Percentiles rank a stretch among this genome's conserved stretches.
These are phyloP conservation scores for Boletus barrowsii DNA, from an alignment of 768 basidiomycete genomes.

Conservation along the genomic window DNA sequence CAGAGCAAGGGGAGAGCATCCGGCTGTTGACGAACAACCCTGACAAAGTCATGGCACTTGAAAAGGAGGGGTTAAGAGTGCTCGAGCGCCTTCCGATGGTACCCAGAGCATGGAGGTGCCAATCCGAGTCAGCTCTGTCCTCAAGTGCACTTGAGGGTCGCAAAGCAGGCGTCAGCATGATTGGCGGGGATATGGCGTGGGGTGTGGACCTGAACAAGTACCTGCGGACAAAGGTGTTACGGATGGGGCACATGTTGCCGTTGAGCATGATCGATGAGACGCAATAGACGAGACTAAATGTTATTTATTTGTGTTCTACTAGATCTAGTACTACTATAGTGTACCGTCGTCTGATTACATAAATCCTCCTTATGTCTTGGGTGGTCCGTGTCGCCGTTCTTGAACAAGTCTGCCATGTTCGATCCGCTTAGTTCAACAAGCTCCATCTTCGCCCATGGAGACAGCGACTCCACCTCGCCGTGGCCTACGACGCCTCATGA, in stretches of 20 bases:
- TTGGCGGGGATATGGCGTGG: constrained; percentile 71
- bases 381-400: too few species aligned
- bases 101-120: constrained; percentile 74
- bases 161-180: constrained; percentile 67
- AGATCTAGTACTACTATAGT: too few species aligned
- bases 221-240: constrained; percentile 89
- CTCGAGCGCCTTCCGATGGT: constrained; percentile 92
- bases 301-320: too few species aligned
- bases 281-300: not conserved
- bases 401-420: constrained; percentile 44
- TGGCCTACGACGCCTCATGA: constrained; percentile 83
- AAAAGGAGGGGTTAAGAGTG: constrained; percentile 76
- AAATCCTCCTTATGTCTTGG: constrained; percentile 1
- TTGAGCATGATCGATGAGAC: constrained; percentile 29
- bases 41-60: constrained; percentile 88
- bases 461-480: constrained; percentile 47
- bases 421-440: constrained; percentile 67
- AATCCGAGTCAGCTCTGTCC: constrained; percentile 13
- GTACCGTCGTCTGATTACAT: constrained; percentile 11
- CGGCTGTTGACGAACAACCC: constrained; percentile 95
- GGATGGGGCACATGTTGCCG: constrained; percentile 94
- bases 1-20: constrained; percentile 54
- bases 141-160: constrained; percentile 30
- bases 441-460: constrained; percentile 51
- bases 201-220: constrained; percentile 94